Percentiles rank a stretch among this genome's conserved stretches.
Conservation (phyloP, 164 flowering plant genomes). For the Litsea cubeba region DNA sequence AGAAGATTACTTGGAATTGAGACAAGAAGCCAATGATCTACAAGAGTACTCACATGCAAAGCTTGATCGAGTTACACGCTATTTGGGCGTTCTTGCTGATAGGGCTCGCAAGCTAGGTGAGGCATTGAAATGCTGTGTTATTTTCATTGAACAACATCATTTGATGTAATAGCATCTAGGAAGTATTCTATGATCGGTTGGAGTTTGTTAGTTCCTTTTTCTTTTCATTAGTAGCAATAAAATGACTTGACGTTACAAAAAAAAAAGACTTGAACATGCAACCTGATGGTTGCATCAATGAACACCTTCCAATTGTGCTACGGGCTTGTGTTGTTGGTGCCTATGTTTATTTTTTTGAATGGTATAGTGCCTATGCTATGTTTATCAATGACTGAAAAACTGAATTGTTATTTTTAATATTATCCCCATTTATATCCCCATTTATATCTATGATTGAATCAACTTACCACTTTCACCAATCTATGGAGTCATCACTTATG, state of each 20-base stretch:
- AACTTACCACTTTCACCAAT: too few relatives aligned
- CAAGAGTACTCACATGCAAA: conserved; percentile 94
- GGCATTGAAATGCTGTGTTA: conserved; percentile 6
- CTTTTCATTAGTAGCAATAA: background rate
- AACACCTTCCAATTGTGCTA: too few relatives aligned
- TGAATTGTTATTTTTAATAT: too few relatives aligned
- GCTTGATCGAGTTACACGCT: conserved; percentile 76
- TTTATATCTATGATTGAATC: too few relatives aligned
- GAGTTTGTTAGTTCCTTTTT: background rate
- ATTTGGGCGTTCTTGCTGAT: conserved; percentile 81
- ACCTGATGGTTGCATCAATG: too few relatives aligned
- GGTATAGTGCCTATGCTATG: too few relatives aligned
- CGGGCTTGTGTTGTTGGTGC: background rate
- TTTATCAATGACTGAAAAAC: too few relatives aligned
- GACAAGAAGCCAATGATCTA: conserved; percentile 85
- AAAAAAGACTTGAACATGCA: too few relatives aligned
- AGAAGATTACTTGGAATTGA: conserved; percentile 76
- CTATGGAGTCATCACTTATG: too few relatives aligned
- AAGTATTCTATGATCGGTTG: background rate
- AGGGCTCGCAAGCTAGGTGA: conserved; percentile 83
- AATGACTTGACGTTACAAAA: too few relatives aligned
- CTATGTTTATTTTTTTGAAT: background rate
- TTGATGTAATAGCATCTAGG: background rate
- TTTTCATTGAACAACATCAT: background rate
- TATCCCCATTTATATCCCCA: too few relatives aligned